Percentiles rank a stretch among this genome's conserved stretches.
These are phyloP conservation scores for Westerdykella sp. DNA, from an alignment of 2,329 filamentous ascomycete species.

Conservation along the genomic window DNA sequence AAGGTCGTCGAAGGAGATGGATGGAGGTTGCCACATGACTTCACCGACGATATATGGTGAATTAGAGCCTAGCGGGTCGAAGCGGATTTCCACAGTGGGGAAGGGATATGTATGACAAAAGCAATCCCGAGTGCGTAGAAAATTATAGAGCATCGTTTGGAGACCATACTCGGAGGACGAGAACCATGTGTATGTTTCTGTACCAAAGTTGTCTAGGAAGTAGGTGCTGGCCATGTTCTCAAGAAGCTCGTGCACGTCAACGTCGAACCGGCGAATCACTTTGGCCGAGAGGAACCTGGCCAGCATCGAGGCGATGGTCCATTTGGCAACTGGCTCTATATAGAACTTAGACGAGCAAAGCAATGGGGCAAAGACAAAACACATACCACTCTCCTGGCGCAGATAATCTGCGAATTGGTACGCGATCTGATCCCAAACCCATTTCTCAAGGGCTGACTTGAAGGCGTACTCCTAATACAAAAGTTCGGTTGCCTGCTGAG, in stretches of 20 bases:
- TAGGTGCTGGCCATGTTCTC: slow-evolving; percentile 15
- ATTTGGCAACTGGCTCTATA: slow-evolving; percentile 4
- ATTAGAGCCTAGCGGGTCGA: slow-evolving; percentile 7
- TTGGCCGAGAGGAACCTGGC: slow-evolving; percentile 7
- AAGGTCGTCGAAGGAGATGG: slow-evolving; percentile 14
- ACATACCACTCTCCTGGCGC: not conserved
- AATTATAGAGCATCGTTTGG: slow-evolving; percentile 23
- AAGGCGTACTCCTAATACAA: slow-evolving; percentile 28
- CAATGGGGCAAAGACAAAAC: not conserved
- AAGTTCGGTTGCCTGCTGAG: slow-evolving; percentile 25
- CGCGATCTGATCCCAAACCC: slow-evolving; percentile 14
- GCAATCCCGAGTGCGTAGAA: slow-evolving; percentile 30
- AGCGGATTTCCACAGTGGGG: slow-evolving; percentile 12
- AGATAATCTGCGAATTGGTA: slow-evolving; percentile 4
- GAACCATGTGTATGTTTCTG: slow-evolving; percentile 17
- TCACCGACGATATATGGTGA: slow-evolving; percentile 12
- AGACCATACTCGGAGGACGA: slow-evolving; percentile 16
- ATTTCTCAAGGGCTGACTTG: slow-evolving; percentile 13
- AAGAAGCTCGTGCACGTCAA: slow-evolving; percentile 18
- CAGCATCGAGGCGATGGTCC: slow-evolving; percentile 6
- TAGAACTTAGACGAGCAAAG: not conserved
- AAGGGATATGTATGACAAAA: slow-evolving; percentile 14
- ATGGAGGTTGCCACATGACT: slow-evolving; percentile 18
- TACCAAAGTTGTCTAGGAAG: no score
- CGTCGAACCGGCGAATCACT: slow-evolving; percentile 9